A percentile compares a stretch with the other conserved stretches of the same genome.
Evolutionary conservation across 176 grass and related monocot genomes (phyloP).

Genomic region (Eleusine coracana): DNA sequence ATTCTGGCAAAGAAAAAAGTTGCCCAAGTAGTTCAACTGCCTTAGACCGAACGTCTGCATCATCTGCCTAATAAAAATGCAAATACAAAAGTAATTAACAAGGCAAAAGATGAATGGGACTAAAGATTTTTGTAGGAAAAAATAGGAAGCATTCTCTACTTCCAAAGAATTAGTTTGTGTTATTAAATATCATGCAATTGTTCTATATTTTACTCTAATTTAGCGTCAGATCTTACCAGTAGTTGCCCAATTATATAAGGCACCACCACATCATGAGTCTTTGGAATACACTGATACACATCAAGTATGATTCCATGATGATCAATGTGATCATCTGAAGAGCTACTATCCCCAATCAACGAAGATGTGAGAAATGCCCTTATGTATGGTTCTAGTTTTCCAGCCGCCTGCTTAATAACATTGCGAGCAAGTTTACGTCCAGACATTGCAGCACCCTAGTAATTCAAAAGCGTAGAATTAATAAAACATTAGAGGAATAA

Average conservation of each 20-base stretch:
- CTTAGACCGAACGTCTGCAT: slow-evolving; percentile 78
- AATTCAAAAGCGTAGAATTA: slow-evolving; percentile 46
- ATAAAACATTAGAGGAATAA: slow-evolving; percentile 23
- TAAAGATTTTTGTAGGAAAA: slow-evolving; percentile 12
- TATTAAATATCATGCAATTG: background rate
- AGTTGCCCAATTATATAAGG: slow-evolving; percentile 96
- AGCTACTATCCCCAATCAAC: slow-evolving; percentile 64
- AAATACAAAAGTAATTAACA: slow-evolving; percentile 55
- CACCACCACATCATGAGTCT: slow-evolving; percentile 73
- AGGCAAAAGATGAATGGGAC: background rate
- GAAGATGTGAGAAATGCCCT: slow-evolving; percentile 89
- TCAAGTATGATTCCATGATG: slow-evolving; percentile 87
- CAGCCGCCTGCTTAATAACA: slow-evolving; percentile 74
- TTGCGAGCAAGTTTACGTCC: slow-evolving; percentile 75
- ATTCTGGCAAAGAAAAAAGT: slow-evolving; percentile 84
- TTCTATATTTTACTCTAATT: slow-evolving; percentile 1
- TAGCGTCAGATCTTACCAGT: slow-evolving; percentile 59
- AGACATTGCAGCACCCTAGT: slow-evolving; percentile 64
- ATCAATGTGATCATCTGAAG: slow-evolving; percentile 68
- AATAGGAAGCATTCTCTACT: slow-evolving; percentile 16
- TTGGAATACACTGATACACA: slow-evolving; percentile 83
- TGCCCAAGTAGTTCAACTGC: slow-evolving; percentile 87
- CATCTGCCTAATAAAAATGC: slow-evolving; percentile 65
- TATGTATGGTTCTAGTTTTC: slow-evolving; percentile 89
- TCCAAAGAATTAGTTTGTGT: background rate